phyloP scores from a whole-genome alignment of 768 basidiomycete genomes.

The Russula emetica region DNA sequence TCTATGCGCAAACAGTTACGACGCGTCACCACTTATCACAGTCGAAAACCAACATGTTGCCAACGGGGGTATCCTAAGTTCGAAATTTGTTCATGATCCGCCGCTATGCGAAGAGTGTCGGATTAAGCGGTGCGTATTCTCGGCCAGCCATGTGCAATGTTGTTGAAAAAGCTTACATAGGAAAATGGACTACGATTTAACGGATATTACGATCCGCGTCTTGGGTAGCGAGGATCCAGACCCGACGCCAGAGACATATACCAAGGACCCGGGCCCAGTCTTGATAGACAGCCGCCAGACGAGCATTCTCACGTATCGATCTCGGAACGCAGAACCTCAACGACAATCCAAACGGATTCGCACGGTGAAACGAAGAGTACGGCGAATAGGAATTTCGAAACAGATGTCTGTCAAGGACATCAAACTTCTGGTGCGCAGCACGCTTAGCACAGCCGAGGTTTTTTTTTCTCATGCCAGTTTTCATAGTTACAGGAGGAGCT shows the following conservation, averaged over 20 bases:
- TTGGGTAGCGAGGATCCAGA: constrained; percentile 35
- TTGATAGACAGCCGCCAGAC: constrained; percentile 25
- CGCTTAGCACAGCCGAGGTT: neutral
- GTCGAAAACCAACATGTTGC: constrained; percentile 17
- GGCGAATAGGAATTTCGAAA: constrained; percentile 55
- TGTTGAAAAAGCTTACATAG: constrained; percentile 34
- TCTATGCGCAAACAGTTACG: constrained; percentile 15
- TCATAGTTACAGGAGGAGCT: constrained; percentile 57
- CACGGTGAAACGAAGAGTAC: constrained; percentile 48
- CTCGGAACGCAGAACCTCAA: constrained; percentile 39
- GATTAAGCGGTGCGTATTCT: constrained; percentile 24
- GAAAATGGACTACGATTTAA: constrained; percentile 52
- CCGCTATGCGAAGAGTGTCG: constrained; percentile 26
- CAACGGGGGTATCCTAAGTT: constrained; percentile 23
- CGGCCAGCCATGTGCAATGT: constrained; percentile 2
- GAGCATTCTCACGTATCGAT: constrained; percentile 35
- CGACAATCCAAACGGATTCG: constrained; percentile 72
- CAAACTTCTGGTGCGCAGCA: constrained; percentile 57
- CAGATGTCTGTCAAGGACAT: constrained; percentile 71
- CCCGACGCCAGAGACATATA: constrained; percentile 32
- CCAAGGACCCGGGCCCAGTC: constrained; percentile 28
- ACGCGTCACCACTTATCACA: constrained; percentile 23
- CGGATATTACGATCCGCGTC: constrained; percentile 59
- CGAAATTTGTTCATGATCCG: constrained; percentile 32
- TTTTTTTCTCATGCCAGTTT: neutral